Evolutionary conservation across 345 rosid species (phyloP).

Genomic region (Acer campestre): DNA sequence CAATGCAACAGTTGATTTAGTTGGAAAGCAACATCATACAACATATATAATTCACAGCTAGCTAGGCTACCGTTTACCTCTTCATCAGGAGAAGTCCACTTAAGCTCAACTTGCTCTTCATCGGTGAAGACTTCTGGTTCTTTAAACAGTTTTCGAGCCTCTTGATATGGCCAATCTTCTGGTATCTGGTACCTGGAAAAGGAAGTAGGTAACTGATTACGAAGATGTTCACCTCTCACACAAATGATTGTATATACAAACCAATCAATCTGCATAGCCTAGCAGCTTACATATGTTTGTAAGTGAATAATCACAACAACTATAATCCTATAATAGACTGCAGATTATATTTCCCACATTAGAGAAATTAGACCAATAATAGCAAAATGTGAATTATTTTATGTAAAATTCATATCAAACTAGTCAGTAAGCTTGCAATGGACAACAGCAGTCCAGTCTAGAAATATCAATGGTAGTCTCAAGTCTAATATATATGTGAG

Average conservation of each 20-base stretch:
- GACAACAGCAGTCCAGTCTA: neutral
- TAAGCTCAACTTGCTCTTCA: slow-evolving; percentile 69
- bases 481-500: neutral
- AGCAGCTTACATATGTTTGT: neutral
- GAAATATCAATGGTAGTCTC: neutral
- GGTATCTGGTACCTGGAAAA: slow-evolving; percentile 75
- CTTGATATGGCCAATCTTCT: slow-evolving; percentile 85
- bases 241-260: neutral
- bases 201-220: neutral
- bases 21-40: neutral
- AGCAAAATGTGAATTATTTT: neutral
- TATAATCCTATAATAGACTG: neutral
- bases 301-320: neutral
- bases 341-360: neutral
- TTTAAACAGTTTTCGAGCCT: slow-evolving; percentile 77
- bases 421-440: neutral
- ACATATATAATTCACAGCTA: slow-evolving; percentile 10
- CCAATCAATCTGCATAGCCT: neutral
- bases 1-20: neutral
- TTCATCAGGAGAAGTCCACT: slow-evolving; percentile 90
- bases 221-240: neutral
- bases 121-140: slow-evolving; percentile 70
- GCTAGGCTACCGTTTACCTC: slow-evolving; percentile 49
- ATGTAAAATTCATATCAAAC: neutral
- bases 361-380: neutral